Conservation (phyloP, 1,284 basidiomycete species). For the Tylopilus orsonianus region DNA sequence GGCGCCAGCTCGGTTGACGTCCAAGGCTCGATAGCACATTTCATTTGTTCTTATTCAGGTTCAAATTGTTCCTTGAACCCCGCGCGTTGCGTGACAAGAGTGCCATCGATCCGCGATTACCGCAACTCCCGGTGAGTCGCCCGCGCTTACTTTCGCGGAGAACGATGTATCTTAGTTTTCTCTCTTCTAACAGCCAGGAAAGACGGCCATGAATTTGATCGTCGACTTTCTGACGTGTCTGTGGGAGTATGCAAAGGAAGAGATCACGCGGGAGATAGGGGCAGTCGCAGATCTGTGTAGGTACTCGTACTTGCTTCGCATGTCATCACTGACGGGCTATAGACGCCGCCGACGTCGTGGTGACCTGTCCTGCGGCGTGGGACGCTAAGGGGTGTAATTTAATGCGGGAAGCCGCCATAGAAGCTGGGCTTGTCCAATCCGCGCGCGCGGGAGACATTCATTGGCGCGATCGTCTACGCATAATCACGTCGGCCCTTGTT, state of each 20-base stretch:
- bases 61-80: constrained; percentile 82
- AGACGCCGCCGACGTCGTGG: constrained; percentile 78
- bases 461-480: constrained; percentile 76
- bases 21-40: neutral
- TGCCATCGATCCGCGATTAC: constrained; percentile 68
- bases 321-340: constrained; percentile 2
- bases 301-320: constrained; percentile 21
- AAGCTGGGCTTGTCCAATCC: constrained; percentile 73
- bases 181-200: constrained; percentile 53
- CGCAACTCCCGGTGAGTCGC: constrained; percentile 66
- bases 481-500: constrained; percentile 60
- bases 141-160: neutral
- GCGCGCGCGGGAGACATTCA: constrained; percentile 65
- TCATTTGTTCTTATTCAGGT: constrained; percentile 38
- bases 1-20: neutral
- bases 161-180: neutral
- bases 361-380: constrained; percentile 85
- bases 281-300: constrained; percentile 77
- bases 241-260: constrained; percentile 82
- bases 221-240: constrained; percentile 76
- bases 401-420: constrained; percentile 79
- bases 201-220: constrained; percentile 72
- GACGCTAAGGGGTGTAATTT: constrained; percentile 77
- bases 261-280: constrained; percentile 80
- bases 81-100: constrained; percentile 68